Evolutionary conservation across 1,284 basidiomycete species (phyloP), one percentile per base, ranked within the genome.

Genomic region (Irpex sp.): DNA sequence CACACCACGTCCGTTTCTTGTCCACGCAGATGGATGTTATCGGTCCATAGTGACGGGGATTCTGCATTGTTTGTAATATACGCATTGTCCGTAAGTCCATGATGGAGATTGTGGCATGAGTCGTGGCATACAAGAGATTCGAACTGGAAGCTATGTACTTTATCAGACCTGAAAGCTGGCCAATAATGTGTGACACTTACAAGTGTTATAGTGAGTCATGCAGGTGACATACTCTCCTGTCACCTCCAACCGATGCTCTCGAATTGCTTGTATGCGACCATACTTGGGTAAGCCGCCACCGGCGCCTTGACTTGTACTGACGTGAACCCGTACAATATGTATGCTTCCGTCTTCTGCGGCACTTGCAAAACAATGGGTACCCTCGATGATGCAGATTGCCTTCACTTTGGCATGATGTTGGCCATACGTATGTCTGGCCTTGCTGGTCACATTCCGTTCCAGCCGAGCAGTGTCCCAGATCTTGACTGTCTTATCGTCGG

Each of bases 51-150:
- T 97, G 92, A 21, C 88, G 84, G 2, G 96, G 94, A 69, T 96
- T 93, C 64, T 91, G 84, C 81, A 96, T 86, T 0, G 82, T 85
- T 61, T 91, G 87, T 8, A 92, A 74, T 5, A 91, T 78, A 19
- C 85, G 85, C 93, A 96, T 95, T 3, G 90, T 92, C 34, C 93
- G 85, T 47, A 98, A 79, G 73, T 98, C 96, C 59, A 98, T 76
- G n/a, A 92, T 81, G 0, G 84, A 82, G 60, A 98, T 87, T 17
- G 80, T 76, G 0, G 92, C 93, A 59, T 91, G 88, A 1, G 91
- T 93, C 0, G 96, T 98, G 1, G 91, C 89, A 66, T 94, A 90
- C 1, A 98, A 80, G 49, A 99, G 80, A 67, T 87, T 92, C 3
- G 90, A 93, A 4, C 87, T 78, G 2, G 79, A 73, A 66, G 92